Evolutionary conservation across 257 asterid genomes (phyloP).

Genomic region (Rehmannia glutinosa): DNA sequence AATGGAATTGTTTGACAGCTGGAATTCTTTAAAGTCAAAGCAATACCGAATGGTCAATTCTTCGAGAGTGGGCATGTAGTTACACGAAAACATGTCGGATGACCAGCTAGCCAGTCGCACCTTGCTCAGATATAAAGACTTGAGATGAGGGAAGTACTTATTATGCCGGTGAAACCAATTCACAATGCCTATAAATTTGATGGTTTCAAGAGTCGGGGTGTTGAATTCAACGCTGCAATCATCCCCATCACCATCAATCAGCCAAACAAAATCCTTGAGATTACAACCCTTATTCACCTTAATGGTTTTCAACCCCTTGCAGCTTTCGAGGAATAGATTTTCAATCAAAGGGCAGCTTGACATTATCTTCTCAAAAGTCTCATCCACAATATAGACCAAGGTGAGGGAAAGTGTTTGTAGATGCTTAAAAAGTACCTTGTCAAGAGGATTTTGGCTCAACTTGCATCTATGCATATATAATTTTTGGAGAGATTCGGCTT

Average conservation of each 20-base stretch:
- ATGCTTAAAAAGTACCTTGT: not conserved
- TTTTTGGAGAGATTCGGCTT: not conserved
- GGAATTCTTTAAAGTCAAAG: too few relatives aligned
- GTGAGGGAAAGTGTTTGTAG: not conserved
- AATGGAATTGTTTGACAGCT: too few relatives aligned
- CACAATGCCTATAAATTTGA: too few relatives aligned
- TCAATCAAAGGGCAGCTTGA: not conserved
- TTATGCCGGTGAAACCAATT: too few relatives aligned
- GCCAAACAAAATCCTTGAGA: not conserved
- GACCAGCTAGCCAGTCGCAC: too few relatives aligned
- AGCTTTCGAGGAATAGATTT: not conserved
- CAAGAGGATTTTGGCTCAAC: not conserved
- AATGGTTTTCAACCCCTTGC: not conserved
- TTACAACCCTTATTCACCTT: not conserved
- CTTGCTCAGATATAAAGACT: too few relatives aligned
- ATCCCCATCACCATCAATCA: too few relatives aligned
- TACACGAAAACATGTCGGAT: too few relatives aligned
- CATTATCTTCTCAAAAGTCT: not conserved
- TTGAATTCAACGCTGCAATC: not conserved
- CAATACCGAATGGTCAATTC: too few relatives aligned
- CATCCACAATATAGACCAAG: not conserved
- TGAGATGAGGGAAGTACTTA: too few relatives aligned
- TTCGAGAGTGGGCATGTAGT: too few relatives aligned
- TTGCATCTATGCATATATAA: not conserved
- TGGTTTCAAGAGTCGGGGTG: too few relatives aligned